Evolutionary conservation across 768 basidiomycete species (phyloP).

Genomic region (Nidularia pulvinata): DNA sequence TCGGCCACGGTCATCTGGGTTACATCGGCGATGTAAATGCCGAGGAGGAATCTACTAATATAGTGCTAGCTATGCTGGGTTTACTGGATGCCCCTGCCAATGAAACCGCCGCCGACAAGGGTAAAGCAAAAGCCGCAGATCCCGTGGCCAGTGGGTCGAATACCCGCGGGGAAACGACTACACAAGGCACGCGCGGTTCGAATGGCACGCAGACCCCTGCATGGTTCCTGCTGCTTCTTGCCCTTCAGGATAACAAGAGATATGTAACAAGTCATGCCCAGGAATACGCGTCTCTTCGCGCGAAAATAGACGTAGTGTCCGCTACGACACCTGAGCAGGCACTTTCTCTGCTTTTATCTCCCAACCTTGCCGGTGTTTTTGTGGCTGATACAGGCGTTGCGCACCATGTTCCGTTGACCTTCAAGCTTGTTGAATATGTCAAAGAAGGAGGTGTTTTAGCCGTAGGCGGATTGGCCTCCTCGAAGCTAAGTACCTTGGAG

Average conservation of each 20-base stretch:
- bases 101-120: background rate
- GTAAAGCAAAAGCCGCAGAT: conserved; percentile 2
- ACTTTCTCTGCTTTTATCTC: conserved; percentile 16
- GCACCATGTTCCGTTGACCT: conserved; percentile 10
- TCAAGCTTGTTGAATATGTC: conserved; percentile 19
- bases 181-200: background rate
- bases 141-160: background rate
- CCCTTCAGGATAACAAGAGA: conserved; percentile 5
- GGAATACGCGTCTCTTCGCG: conserved; percentile 9
- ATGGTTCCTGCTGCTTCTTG: conserved; percentile 11
- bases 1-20: conserved; percentile 31
- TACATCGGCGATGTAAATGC: conserved; percentile 43
- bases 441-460: conserved; percentile 24
- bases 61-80: conserved; percentile 34
- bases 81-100: conserved; percentile 16
- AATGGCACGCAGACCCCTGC: background rate
- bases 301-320: conserved; percentile 11
- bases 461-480: conserved; percentile 22
- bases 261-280: conserved; percentile 2
- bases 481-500: conserved; percentile 6
- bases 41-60: conserved; percentile 27
- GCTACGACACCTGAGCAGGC: conserved; percentile 9
- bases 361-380: conserved; percentile 22
- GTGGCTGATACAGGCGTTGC: conserved; percentile 22
- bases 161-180: background rate